Evolutionary conservation across 371 early-diverging fungal species (phyloP).

Genomic region (Mucor racemosus): DNA sequence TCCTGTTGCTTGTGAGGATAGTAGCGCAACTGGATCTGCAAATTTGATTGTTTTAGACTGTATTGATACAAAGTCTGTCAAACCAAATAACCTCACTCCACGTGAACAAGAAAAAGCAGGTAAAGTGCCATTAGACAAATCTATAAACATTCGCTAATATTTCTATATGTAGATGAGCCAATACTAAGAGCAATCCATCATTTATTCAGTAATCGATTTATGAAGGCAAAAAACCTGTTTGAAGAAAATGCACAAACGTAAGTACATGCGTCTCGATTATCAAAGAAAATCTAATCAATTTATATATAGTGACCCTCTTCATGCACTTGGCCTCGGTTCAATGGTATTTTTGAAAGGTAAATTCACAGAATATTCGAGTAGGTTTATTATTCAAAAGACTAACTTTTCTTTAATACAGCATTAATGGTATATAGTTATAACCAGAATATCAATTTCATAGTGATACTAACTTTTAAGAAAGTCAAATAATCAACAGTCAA

Average conservation of each 20-base stretch:
- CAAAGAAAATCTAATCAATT: no score
- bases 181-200: conserved; percentile 32
- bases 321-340: conserved; percentile 51
- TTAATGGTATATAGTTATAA: conserved; percentile 35
- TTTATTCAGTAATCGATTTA: conserved; percentile 50
- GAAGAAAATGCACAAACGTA: conserved; percentile 40
- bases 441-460: neutral
- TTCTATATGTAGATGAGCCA: conserved; percentile 28
- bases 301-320: conserved; percentile 44
- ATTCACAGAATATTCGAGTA: neutral
- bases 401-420: conserved; percentile 20
- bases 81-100: conserved; percentile 49
- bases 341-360: conserved; percentile 59
- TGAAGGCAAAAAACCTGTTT: conserved; percentile 48
- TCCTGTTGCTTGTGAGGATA: neutral
- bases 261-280: neutral
- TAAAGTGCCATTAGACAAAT: conserved; percentile 4
- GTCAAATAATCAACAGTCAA: conserved; percentile 46
- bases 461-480: conserved; percentile 13
- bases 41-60: conserved; percentile 19
- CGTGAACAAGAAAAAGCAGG: conserved; percentile 60
- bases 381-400: neutral
- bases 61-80: conserved; percentile 17
- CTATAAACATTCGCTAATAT: no score
- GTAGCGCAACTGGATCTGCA: conserved; percentile 6